A percentile compares a stretch with the other conserved stretches of the same genome.
These are phyloP conservation scores for Xylariomycetidae sp. DNA, from an alignment of 2,329 filamentous ascomycete genomes.

Conservation along the genomic window DNA sequence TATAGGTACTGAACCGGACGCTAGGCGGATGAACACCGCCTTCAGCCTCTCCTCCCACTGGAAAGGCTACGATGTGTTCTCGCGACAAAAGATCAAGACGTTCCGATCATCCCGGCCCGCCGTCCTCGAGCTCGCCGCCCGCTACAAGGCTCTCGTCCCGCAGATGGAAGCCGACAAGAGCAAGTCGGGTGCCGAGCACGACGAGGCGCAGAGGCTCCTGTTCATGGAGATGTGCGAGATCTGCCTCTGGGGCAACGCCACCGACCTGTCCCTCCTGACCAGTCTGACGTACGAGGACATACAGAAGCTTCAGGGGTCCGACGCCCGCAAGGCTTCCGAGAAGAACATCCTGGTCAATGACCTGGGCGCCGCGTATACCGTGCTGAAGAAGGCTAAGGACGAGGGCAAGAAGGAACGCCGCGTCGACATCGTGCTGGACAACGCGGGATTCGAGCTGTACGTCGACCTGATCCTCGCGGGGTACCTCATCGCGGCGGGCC, in stretches of 20 bases:
- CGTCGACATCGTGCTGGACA: slow-evolving; percentile 94
- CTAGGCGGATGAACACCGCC: slow-evolving; percentile 66
- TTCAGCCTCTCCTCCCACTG: slow-evolving; percentile 77
- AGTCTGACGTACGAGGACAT: slow-evolving; percentile 93
- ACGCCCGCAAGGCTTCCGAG: slow-evolving; percentile 81
- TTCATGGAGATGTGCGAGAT: slow-evolving; percentile 96
- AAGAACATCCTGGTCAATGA: slow-evolving; percentile 92
- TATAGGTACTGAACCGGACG: no score
- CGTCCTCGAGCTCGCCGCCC: slow-evolving; percentile 74
- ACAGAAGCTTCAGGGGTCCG: slow-evolving; percentile 87
- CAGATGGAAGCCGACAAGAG: slow-evolving; percentile 56
- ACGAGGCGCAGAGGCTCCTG: slow-evolving; percentile 68
- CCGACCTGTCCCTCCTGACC: slow-evolving; percentile 85
- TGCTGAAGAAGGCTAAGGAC: slow-evolving; percentile 60
- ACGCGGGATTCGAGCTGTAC: slow-evolving; percentile 94
- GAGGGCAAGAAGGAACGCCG: slow-evolving; percentile 63
- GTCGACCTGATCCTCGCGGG: slow-evolving; percentile 91
- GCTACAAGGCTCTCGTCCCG: slow-evolving; percentile 68
- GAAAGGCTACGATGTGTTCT: slow-evolving; percentile 87
- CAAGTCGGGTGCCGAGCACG: slow-evolving; percentile 43
- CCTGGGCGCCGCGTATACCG: slow-evolving; percentile 65
- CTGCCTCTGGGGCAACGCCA: slow-evolving; percentile 95
- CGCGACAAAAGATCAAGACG: slow-evolving; percentile 82
- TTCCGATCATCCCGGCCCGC: slow-evolving; percentile 89
- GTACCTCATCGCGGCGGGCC: slow-evolving; percentile 76